A percentile compares a stretch with the other conserved stretches of the same genome.
These are phyloP conservation scores for Phytophthora chlamydospora DNA, from an alignment of 352 stramenopile species.

Conservation along the genomic window DNA sequence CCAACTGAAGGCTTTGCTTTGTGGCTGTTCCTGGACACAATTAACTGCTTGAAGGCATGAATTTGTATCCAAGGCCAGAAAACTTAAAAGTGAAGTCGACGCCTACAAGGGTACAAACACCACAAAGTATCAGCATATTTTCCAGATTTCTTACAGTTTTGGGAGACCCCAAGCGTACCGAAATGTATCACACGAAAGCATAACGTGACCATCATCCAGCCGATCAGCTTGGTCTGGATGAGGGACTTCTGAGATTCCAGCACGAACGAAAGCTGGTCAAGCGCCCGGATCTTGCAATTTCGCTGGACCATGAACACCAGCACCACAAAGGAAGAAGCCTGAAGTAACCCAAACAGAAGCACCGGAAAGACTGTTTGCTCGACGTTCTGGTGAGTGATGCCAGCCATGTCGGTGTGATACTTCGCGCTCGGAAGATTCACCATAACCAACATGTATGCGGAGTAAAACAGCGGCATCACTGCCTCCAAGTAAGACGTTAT, in stretches of 20 bases:
- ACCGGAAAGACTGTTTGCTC: background rate
- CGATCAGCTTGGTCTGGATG: slow-evolving; percentile 41
- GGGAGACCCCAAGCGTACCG: background rate
- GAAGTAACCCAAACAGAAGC: slow-evolving; percentile 16
- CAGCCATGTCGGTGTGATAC: slow-evolving; percentile 11
- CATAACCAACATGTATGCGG: too few species aligned
- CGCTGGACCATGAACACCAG: background rate
- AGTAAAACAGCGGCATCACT: too few species aligned
- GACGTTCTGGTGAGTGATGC: slow-evolving; percentile 1
- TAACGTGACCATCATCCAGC: slow-evolving; percentile 27
- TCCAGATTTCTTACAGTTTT: too few species aligned
- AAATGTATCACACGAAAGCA: slow-evolving; percentile 4
- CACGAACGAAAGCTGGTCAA: slow-evolving; percentile 45
- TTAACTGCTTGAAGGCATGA: too few species aligned
- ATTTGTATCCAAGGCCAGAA: too few species aligned
- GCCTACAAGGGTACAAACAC: too few species aligned
- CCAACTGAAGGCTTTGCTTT: too few species aligned
- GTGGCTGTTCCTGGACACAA: too few species aligned
- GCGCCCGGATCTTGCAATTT: slow-evolving; percentile 4
- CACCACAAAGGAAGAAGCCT: slow-evolving; percentile 22
- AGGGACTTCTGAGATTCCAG: slow-evolving; percentile 33
- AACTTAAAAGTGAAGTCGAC: too few species aligned
- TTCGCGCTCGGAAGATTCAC: background rate
- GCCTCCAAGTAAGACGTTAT: too few species aligned
- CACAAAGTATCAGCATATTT: too few species aligned